These are phyloP conservation scores for Alternaria alternata DNA, from an alignment of 2,329 filamentous ascomycete species.

Conservation along the genomic window DNA sequence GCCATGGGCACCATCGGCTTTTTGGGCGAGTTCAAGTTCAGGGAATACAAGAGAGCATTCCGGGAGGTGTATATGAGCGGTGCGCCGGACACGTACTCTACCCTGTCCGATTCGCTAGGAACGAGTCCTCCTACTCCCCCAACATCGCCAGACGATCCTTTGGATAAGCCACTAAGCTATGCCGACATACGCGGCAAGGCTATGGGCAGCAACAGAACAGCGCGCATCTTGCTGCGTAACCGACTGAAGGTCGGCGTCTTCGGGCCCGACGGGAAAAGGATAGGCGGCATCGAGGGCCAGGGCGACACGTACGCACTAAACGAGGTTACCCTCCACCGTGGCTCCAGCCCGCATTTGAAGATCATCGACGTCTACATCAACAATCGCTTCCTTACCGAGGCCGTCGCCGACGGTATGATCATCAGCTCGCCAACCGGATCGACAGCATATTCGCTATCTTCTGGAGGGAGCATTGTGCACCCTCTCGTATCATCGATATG, in stretches of 20 bases:
- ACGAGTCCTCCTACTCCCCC: slow-evolving; percentile 71
- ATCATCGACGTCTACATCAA: slow-evolving; percentile 93
- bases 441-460: slow-evolving; percentile 93
- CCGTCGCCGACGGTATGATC: slow-evolving; percentile 93
- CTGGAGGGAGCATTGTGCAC: slow-evolving; percentile 92
- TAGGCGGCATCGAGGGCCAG: slow-evolving; percentile 41
- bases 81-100: slow-evolving; percentile 60
- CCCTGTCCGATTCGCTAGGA: slow-evolving; percentile 73
- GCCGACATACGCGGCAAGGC: slow-evolving; percentile 79
- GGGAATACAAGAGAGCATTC: slow-evolving; percentile 90
- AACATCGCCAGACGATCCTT: slow-evolving; percentile 67
- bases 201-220: slow-evolving; percentile 76
- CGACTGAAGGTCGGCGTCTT: slow-evolving; percentile 87
- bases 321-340: slow-evolving; percentile 92
- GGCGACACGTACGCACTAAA: slow-evolving; percentile 79
- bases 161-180: slow-evolving; percentile 61
- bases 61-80: slow-evolving; percentile 90
- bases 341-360: slow-evolving; percentile 86
- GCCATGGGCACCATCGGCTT: slow-evolving; percentile 98
- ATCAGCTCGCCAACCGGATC: slow-evolving; percentile 93
- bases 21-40: slow-evolving; percentile 94
- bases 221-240: slow-evolving; percentile 85
- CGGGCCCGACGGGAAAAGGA: slow-evolving; percentile 68
- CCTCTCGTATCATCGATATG: slow-evolving; percentile 88
- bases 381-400: slow-evolving; percentile 88